Conservation (phyloP, 345 rosid species). For the Camelina sativa region DNA sequence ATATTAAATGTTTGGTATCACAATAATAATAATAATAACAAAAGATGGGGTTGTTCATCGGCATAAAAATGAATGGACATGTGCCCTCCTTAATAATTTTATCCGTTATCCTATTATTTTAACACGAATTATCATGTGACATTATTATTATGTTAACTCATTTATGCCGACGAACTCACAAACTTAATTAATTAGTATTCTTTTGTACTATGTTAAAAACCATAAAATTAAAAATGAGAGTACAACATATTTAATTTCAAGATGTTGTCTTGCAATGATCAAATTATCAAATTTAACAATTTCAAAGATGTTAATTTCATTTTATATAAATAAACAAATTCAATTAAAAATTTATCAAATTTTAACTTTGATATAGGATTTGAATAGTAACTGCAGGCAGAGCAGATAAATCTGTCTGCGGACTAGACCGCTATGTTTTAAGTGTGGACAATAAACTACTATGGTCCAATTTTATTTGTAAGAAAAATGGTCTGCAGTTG, state of each 20-base stretch:
- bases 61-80: constrained; percentile 39
- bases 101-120: neutral
- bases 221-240: neutral
- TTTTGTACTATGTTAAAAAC: neutral
- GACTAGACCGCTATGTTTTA: too few relatives aligned
- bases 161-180: constrained; percentile 30
- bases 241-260: too few relatives aligned
- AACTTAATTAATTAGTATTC: neutral
- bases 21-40: neutral
- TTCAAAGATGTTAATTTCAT: too few relatives aligned
- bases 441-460: too few relatives aligned
- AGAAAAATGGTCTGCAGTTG: too few relatives aligned
- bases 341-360: neutral
- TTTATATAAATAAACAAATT: too few relatives aligned
- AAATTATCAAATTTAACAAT: too few relatives aligned
- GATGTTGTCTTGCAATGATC: too few relatives aligned
- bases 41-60: neutral
- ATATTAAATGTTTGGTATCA: constrained; percentile 36
- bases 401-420: too few relatives aligned
- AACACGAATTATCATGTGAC: constrained; percentile 13
- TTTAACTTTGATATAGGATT: neutral
- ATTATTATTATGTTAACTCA: constrained; percentile 29
- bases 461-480: too few relatives aligned
- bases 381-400: too few relatives aligned
- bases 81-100: constrained; percentile 29